These are phyloP conservation scores for Fusarium neocosmosporiellum DNA, from an alignment of 2,329 filamentous ascomycete species.

Conservation along the genomic window DNA sequence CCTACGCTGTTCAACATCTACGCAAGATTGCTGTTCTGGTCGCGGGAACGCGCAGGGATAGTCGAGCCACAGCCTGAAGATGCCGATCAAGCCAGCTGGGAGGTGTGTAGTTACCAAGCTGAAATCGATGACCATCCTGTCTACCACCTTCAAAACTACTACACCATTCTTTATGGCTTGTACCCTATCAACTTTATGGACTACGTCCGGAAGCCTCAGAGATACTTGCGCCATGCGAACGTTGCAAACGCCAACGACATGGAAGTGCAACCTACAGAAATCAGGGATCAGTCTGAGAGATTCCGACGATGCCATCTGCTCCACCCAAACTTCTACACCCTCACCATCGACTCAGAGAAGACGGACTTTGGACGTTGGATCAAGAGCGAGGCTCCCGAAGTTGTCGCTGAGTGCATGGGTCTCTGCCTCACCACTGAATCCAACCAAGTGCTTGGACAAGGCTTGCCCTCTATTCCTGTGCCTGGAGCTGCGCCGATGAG, in stretches of 20 bases:
- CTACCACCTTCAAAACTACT: constrained; percentile 78
- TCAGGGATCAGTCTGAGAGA: constrained; percentile 78
- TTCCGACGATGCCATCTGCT: constrained; percentile 79
- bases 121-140: constrained; percentile 71
- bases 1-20: constrained; percentile 85
- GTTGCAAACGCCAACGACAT: constrained; percentile 77
- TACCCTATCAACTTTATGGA: constrained; percentile 90
- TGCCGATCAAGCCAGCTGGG: constrained; percentile 64
- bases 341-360: constrained; percentile 83
- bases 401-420: constrained; percentile 82
- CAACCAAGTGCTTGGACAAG: constrained; percentile 39
- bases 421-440: constrained; percentile 60
- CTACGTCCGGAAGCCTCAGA: constrained; percentile 84
- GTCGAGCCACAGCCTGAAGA: constrained; percentile 54
- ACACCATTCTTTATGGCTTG: constrained; percentile 83
- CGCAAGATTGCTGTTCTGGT: constrained; percentile 83
- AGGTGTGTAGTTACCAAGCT: constrained; percentile 70
- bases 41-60: constrained; percentile 61
- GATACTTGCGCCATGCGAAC: constrained; percentile 79
- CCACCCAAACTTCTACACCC: constrained; percentile 86
- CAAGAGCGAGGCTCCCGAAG: constrained; percentile 81
- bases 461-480: constrained; percentile 35
- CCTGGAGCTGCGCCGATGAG: constrained; percentile 37
- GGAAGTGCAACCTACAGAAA: constrained; percentile 81
- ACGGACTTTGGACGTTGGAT: constrained; percentile 81